Base-by-base conservation (phyloP, 2,329 filamentous ascomycete genomes). In the Colletotrichum aenigma region DNA sequence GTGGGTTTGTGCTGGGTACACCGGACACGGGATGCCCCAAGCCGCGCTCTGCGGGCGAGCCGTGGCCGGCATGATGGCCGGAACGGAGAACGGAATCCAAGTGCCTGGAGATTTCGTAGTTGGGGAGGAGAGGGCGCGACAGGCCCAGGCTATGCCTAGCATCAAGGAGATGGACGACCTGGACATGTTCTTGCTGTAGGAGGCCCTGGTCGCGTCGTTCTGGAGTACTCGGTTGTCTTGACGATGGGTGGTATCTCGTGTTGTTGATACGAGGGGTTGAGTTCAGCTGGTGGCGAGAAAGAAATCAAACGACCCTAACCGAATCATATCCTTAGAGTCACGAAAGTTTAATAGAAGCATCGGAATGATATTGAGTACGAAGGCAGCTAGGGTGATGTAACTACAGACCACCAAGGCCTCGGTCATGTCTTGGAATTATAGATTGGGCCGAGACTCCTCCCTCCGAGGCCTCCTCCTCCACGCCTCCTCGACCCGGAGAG, bases 1-100 rank as follows among this genome's bases (percentile, higher is more conserved):
- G 70, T 95, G 88, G 86, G 77, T 95, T 15, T 89, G 89, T 76
- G 93, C 89, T 4, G 94, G 92, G 4, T 95, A 93, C 80, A 93
- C 93, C 7, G 93, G 92, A 0, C 94, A 96, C 82, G 94, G 94
- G 0, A 95, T 96, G 94, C 93, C 94, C 24, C 92, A 93, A 79
- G 91, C 93, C 18, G 92, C 92, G 77, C 85, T 95, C 55, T 92
- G 90, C 78, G 94, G 90, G 3, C 90, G 92, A 74, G 91, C 91
- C 2, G 90, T 91, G 15, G 93, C 91, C 12, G 85, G 89, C 62
- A 89, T 93, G 87, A 90, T 94, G 69, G 79, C 88, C 71, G 86
- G 86, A 2, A 82, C 82, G 26, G 79, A 80, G 15, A 79, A 78
- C 80, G 36, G 28, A 28, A 84, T 88, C 60, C 84, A 86, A 30